Evolutionary conservation across 257 asterid species (phyloP).

Genomic region (Solanum pinnatisectum): DNA sequence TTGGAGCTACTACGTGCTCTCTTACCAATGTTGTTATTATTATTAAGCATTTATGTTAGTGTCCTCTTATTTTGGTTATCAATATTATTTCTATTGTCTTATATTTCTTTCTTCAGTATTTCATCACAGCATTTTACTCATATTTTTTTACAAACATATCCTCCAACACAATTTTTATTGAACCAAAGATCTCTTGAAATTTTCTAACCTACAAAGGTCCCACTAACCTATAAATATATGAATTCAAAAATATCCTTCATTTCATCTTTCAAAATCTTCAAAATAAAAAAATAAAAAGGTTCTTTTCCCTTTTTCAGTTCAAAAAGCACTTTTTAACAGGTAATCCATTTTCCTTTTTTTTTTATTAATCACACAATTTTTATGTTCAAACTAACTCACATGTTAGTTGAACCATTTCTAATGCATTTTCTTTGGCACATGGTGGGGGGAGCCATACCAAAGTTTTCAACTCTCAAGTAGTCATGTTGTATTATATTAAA

Average conservation of each 20-base stretch:
- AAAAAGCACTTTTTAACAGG: neutral
- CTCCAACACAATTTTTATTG: neutral
- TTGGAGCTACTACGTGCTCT: neutral
- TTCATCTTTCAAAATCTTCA: neutral
- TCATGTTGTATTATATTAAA: neutral
- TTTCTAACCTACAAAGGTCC: neutral
- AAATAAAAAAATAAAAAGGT: neutral
- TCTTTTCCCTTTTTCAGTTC: neutral
- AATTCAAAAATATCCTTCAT: neutral
- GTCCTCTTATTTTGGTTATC: neutral
- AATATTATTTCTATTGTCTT: neutral
- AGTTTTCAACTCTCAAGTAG: neutral
- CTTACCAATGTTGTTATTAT: neutral
- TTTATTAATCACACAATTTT: neutral
- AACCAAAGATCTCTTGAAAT: fast-evolving
- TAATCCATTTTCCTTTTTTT: neutral
- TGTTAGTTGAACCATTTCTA: neutral
- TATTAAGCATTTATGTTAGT: neutral
- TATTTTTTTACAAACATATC: neutral
- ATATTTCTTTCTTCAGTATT: neutral
- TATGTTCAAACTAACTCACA: neutral
- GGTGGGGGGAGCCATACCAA: neutral
- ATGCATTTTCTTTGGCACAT: neutral
- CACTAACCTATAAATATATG: neutral
- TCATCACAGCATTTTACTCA: neutral